Conservation (phyloP, 371 early-diverging fungal genomes). For the Rhizopus microsporus region DNA sequence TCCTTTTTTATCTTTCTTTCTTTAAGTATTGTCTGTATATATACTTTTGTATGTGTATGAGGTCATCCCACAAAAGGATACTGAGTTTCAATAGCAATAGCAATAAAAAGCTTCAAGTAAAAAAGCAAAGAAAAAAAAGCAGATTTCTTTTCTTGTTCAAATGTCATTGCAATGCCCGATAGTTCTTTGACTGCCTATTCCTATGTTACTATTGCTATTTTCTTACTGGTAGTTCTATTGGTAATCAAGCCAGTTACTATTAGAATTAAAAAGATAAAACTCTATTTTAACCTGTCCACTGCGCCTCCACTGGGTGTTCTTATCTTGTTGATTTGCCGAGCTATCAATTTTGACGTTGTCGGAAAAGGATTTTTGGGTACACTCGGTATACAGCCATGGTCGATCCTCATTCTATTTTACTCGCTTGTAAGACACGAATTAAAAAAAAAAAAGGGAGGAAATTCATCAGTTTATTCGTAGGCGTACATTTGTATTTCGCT, state of each 20-base stretch:
- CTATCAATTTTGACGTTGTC: conserved; percentile 56
- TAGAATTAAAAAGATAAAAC: conserved; percentile 31
- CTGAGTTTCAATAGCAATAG: no score
- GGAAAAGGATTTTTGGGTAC: conserved; percentile 65
- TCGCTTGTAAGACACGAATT: conserved; percentile 53
- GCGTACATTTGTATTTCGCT: conserved; percentile 85
- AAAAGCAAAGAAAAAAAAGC: no score
- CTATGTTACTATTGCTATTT: conserved; percentile 56
- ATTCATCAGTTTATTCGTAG: conserved; percentile 18
- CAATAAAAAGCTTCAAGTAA: no score
- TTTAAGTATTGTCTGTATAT: no score
- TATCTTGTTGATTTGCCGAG: conserved; percentile 57
- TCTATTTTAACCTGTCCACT: conserved; percentile 64
- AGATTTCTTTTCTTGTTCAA: no score
- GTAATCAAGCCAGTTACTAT: conserved; percentile 58
- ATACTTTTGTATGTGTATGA: no score
- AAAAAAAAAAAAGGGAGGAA: background rate
- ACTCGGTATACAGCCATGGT: conserved; percentile 72
- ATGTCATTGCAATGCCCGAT: no score
- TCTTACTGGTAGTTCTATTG: conserved; percentile 49
- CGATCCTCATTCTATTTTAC: conserved; percentile 75
- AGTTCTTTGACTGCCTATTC: conserved; percentile 33
- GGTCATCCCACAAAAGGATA: no score
- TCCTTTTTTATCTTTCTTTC: no score
- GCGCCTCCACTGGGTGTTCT: conserved; percentile 69